A percentile compares a stretch with the other conserved stretches of the same genome.
Conservation (phyloP, 176 grass and related monocot genomes). For the Calamus simplicifolius region DNA sequence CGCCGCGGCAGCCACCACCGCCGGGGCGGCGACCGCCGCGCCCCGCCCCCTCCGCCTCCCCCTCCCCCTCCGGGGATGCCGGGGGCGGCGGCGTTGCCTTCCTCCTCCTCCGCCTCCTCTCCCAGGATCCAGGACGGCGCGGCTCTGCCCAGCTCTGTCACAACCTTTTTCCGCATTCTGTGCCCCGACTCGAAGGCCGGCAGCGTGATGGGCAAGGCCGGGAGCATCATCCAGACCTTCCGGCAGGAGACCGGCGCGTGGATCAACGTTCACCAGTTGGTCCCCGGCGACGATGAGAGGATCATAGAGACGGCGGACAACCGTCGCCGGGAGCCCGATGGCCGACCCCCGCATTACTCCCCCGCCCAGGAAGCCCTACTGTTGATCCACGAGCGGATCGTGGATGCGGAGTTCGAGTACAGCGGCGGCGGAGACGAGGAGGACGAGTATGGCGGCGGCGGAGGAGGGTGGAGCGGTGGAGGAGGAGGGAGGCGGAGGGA, state of each 20-base stretch:
- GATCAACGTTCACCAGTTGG: constrained; percentile 56
- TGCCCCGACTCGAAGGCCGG: constrained; percentile 74
- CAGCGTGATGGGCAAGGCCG: constrained; percentile 39
- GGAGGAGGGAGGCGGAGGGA: constrained; percentile 37
- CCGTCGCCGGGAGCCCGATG: constrained; percentile 43
- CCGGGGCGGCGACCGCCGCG: constrained; percentile 40
- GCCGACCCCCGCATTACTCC: constrained; percentile 70
- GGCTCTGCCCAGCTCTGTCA: neutral
- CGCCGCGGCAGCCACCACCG: constrained; percentile 38
- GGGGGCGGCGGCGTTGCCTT: constrained; percentile 4
- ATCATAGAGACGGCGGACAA: constrained; percentile 77
- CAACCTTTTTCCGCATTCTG: constrained; percentile 85
- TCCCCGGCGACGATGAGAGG: constrained; percentile 50
- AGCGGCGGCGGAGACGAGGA: constrained; percentile 12
- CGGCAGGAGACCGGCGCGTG: constrained; percentile 65
- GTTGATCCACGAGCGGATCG: constrained; percentile 73
- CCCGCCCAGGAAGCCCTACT: constrained; percentile 83
- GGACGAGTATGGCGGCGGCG: constrained; percentile 16
- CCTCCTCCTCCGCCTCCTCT: neutral
- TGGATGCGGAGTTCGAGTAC: constrained; percentile 62
- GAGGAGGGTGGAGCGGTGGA: constrained; percentile 25
- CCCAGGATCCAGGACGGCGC: constrained; percentile 6
- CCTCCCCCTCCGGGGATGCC: constrained; percentile 32
- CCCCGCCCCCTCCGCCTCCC: constrained; percentile 9
- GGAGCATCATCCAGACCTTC: constrained; percentile 30